phyloP scores from a whole-genome alignment of 2,329 filamentous ascomycete genomes.

The Alternaria arbusti region DNA sequence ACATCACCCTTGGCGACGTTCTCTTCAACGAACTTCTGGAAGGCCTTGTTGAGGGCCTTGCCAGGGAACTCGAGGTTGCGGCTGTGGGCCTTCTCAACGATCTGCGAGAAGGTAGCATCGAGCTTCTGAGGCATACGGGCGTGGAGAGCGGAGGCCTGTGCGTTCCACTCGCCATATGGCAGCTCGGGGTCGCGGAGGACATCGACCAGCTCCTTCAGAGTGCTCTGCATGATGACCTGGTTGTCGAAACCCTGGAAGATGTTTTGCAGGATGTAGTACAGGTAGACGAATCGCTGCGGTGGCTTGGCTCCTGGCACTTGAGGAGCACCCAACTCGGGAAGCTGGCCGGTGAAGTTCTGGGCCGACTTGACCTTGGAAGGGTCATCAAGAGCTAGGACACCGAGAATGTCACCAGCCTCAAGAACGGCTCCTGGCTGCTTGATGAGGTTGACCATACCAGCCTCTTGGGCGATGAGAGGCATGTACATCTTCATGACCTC shows the following conservation, averaged over 20 bases:
- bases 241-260: slow-evolving; percentile 96
- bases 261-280: slow-evolving; percentile 80
- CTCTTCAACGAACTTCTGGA: slow-evolving; percentile 88
- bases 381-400: slow-evolving; percentile 93
- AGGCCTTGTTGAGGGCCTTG: slow-evolving; percentile 81
- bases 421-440: slow-evolving; percentile 99
- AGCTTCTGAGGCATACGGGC: slow-evolving; percentile 96
- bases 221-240: slow-evolving; percentile 90
- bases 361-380: slow-evolving; percentile 96
- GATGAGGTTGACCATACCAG: slow-evolving; percentile 95
- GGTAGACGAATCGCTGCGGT: slow-evolving; percentile 80
- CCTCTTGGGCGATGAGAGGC: slow-evolving; percentile 93
- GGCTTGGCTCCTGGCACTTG: slow-evolving; percentile 91
- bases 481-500: slow-evolving; percentile 99
- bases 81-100: slow-evolving; percentile 81
- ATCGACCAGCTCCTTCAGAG: slow-evolving; percentile 85
- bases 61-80: slow-evolving; percentile 89
- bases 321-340: slow-evolving; percentile 84
- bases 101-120: slow-evolving; percentile 79
- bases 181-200: slow-evolving; percentile 89
- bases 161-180: slow-evolving; percentile 95
- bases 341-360: slow-evolving; percentile 87
- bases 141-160: slow-evolving; percentile 95
- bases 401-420: slow-evolving; percentile 97
- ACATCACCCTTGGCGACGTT: slow-evolving; percentile 76